These are phyloP conservation scores for Diaporthe aspalathi DNA, from an alignment of 2,329 filamentous ascomycete genomes.

Conservation along the genomic window DNA sequence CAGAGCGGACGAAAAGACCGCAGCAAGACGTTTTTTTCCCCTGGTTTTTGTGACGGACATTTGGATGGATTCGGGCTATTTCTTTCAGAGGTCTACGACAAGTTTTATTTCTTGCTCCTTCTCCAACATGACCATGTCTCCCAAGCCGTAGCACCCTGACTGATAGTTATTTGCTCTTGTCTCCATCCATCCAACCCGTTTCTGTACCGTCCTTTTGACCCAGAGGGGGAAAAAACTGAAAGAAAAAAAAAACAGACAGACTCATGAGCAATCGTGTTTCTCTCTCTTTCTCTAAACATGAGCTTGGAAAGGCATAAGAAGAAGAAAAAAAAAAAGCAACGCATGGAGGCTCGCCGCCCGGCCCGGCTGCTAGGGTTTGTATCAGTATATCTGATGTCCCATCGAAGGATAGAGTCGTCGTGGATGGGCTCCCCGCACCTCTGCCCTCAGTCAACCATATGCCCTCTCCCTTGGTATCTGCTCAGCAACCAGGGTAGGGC, in stretches of 20 bases:
- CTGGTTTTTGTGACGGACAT: slow-evolving; percentile 17
- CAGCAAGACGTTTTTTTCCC: too few relatives aligned
- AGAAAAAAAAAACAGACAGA: too few relatives aligned
- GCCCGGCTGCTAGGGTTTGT: neutral
- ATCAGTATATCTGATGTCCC: neutral
- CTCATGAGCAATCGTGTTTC: neutral
- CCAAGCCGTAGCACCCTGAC: slow-evolving; percentile 1
- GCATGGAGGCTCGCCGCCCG: neutral
- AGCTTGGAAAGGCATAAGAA: neutral
- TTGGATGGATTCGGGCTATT: neutral
- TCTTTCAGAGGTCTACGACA: slow-evolving; percentile 1
- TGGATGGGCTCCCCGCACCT: neutral
- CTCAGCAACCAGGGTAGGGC: neutral
- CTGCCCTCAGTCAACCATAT: slow-evolving; percentile 4
- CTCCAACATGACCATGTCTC: neutral
- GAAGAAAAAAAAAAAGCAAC: slow-evolving; percentile 1
- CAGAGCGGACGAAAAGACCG: too few relatives aligned
- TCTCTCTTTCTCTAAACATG: too few relatives aligned
- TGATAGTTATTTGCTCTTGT: neutral
- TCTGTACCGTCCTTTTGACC: neutral
- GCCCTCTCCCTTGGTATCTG: neutral
- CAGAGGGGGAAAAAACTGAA: neutral
- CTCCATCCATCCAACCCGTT: neutral
- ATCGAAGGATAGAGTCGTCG: too few relatives aligned
- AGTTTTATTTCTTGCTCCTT: neutral